Conservation (phyloP, 129 eudicot species). For the Scalesia atractyloides region DNA sequence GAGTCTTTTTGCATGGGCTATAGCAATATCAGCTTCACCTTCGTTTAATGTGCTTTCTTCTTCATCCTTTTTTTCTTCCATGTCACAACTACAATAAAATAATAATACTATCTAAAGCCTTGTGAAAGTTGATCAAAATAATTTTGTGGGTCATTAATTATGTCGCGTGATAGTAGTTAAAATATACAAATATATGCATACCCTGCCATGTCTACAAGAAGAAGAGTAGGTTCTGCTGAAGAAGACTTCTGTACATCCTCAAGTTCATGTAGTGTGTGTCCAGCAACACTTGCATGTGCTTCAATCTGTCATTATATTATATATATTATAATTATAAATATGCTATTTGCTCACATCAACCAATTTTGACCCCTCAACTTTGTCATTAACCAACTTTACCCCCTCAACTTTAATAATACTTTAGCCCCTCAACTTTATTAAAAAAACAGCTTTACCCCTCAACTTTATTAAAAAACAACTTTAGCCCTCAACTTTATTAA, state of each 20-base stretch:
- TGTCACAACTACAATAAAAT: slow-evolving; percentile 62
- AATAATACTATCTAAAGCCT: background rate
- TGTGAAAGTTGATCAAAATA: background rate
- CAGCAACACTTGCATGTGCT: slow-evolving; percentile 96
- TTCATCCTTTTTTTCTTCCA: slow-evolving; percentile 99
- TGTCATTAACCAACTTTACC: too few species aligned
- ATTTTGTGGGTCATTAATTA: background rate
- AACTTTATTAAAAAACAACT: too few species aligned
- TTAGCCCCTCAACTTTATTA: too few species aligned
- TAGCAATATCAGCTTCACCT: slow-evolving; percentile 96
- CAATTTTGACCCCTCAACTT: too few species aligned
- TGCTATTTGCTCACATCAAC: too few species aligned
- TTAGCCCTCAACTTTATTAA: too few species aligned
- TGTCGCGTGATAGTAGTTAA: background rate
- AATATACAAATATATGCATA: slow-evolving; percentile 24
- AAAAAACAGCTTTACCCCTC: too few species aligned
- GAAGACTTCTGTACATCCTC: slow-evolving; percentile 75
- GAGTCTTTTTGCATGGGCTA: slow-evolving; percentile 91
- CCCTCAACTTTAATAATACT: too few species aligned
- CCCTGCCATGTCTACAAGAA: slow-evolving; percentile 95
- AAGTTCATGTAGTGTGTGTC: slow-evolving; percentile 69
- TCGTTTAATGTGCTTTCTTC: slow-evolving; percentile 97
- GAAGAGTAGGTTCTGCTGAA: slow-evolving; percentile 82
- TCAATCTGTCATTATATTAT: slow-evolving; percentile 21
- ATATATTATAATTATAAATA: too few species aligned